Conservation (phyloP, 768 basidiomycete species). For the Hemileccinum rubropunctum region DNA sequence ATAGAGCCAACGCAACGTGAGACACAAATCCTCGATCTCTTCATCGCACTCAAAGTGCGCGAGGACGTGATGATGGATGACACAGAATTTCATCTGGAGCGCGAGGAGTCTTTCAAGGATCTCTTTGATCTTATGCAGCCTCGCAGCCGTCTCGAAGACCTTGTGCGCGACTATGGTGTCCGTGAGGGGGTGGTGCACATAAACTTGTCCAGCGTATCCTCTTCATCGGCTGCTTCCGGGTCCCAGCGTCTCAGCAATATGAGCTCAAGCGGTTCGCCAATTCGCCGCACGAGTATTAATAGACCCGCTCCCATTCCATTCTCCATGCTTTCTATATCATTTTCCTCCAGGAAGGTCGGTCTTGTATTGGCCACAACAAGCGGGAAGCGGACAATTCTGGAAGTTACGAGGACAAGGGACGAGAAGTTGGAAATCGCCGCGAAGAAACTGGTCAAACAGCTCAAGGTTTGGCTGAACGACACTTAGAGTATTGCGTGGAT, state of each 20-base stretch:
- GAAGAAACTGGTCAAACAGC: slow-evolving; percentile 46
- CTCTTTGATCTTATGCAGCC: slow-evolving; percentile 78
- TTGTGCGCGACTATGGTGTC: slow-evolving; percentile 47
- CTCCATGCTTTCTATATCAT: slow-evolving; percentile 36
- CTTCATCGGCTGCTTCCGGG: slow-evolving; percentile 1
- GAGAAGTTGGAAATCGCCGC: slow-evolving; percentile 59
- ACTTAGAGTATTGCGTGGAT: neutral
- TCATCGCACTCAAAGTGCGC: slow-evolving; percentile 75
- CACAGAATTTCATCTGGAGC: slow-evolving; percentile 68
- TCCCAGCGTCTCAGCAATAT: neutral
- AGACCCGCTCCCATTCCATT: slow-evolving; percentile 31
- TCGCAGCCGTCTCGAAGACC: slow-evolving; percentile 71
- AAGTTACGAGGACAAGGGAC: slow-evolving; percentile 47
- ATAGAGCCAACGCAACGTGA: slow-evolving; percentile 63
- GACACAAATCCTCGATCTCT: slow-evolving; percentile 70
- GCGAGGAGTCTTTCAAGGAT: slow-evolving; percentile 75
- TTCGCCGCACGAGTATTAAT: neutral
- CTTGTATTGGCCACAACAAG: slow-evolving; percentile 31
- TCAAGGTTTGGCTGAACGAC: slow-evolving; percentile 42
- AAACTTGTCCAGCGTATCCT: neutral
- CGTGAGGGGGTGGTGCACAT: slow-evolving; percentile 35
- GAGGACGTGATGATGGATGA: slow-evolving; percentile 80
- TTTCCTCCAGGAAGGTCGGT: slow-evolving; percentile 39
- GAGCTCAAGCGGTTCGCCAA: slow-evolving; percentile 7
- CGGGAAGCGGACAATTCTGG: slow-evolving; percentile 53